Conservation (phyloP, 164 flowering plant species). For the Vitis labrusca region DNA sequence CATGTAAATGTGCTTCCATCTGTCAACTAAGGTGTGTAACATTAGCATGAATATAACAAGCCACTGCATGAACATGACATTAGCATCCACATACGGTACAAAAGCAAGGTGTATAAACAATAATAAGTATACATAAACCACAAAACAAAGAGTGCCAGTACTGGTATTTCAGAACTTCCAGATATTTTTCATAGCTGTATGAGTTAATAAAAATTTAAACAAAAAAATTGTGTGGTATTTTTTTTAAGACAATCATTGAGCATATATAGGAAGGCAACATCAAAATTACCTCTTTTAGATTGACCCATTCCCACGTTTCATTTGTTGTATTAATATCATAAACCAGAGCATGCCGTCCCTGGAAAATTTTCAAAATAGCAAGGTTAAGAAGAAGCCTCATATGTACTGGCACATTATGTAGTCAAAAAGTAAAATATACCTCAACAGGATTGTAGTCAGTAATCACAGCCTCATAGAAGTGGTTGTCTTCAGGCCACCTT, state of each 20-base stretch:
- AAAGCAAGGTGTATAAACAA: too few relatives aligned
- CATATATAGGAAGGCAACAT: neutral
- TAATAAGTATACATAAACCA: too few relatives aligned
- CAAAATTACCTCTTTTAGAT: slow-evolving; percentile 49
- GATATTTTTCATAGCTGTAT: too few relatives aligned
- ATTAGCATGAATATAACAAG: too few relatives aligned
- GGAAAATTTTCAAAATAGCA: slow-evolving; percentile 10
- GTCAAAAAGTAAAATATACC: slow-evolving; percentile 36
- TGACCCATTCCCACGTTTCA: slow-evolving; percentile 62
- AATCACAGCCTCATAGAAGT: slow-evolving; percentile 92
- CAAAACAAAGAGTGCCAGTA: too few relatives aligned
- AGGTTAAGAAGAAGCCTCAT: neutral
- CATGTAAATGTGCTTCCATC: too few relatives aligned
- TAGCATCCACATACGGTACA: too few relatives aligned
- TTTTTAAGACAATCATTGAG: neutral
- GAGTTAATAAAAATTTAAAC: too few relatives aligned
- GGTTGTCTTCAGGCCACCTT: slow-evolving; percentile 95
- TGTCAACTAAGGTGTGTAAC: too few relatives aligned
- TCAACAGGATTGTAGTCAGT: slow-evolving; percentile 66
- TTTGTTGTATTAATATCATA: slow-evolving; percentile 45
- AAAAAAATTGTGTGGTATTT: too few relatives aligned
- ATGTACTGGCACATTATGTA: neutral
- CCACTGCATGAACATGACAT: too few relatives aligned
- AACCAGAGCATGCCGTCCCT: slow-evolving; percentile 62
- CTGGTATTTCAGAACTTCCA: too few relatives aligned